Conservation (phyloP, 495 filamentous ascomycete species). For the Halenospora varia region DNA sequence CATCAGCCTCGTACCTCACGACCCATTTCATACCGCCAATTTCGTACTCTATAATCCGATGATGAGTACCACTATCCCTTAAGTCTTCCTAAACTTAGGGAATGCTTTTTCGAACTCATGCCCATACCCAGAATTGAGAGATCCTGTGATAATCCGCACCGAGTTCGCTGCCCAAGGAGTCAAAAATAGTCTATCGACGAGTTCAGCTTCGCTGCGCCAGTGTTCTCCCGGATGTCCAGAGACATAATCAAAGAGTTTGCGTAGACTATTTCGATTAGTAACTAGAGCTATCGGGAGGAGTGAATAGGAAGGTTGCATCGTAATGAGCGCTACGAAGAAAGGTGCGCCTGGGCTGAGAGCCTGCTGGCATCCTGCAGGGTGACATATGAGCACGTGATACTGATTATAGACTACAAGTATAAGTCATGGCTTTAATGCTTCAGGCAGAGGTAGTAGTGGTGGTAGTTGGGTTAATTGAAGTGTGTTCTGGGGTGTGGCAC, state of each 20-base stretch:
- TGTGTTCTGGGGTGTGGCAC: too few species aligned
- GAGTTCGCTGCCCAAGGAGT: slow-evolving; percentile 3
- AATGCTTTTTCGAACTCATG: slow-evolving; percentile 9
- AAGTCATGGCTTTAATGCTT: too few species aligned
- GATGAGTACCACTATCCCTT: slow-evolving; percentile 1
- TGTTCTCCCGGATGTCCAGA: not conserved
- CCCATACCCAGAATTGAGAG: slow-evolving; percentile 3
- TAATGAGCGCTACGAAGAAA: slow-evolving; percentile 11
- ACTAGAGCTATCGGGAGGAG: slow-evolving; percentile 2
- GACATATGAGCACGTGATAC: too few species aligned
- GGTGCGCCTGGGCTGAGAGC: too few species aligned
- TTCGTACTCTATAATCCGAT: slow-evolving; percentile 7
- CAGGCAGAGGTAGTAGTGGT: too few species aligned
- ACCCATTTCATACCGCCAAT: slow-evolving; percentile 6
- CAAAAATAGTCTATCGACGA: slow-evolving; percentile 8
- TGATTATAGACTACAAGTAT: too few species aligned
- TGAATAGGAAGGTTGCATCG: slow-evolving; percentile 1
- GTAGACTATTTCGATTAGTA: slow-evolving; percentile 12
- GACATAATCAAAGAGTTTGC: slow-evolving; percentile 5
- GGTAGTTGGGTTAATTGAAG: too few species aligned
- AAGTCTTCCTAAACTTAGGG: slow-evolving; percentile 1
- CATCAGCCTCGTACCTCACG: slow-evolving; percentile 8
- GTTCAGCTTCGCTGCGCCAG: slow-evolving; percentile 12
- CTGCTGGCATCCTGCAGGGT: too few species aligned
- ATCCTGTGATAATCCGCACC: not conserved